Evolutionary conservation across 345 rosid genomes (phyloP), one percentile per base, ranked within the genome.

Genomic region (Salix dunnii): DNA sequence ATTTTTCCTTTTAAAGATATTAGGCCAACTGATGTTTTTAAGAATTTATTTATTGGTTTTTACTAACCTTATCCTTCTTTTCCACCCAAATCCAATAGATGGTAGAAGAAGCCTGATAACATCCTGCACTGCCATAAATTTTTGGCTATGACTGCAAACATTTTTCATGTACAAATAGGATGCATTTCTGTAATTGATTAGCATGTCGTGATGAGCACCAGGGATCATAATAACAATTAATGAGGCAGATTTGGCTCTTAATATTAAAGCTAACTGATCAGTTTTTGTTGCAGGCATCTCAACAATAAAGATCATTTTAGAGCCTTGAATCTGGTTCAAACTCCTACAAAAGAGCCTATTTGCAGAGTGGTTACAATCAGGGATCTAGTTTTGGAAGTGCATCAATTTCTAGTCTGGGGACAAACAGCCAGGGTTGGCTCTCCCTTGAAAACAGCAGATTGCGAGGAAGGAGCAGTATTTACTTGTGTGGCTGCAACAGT

Each of bases 321-420:
- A 88, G 90, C 35, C 81, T 75, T 75, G 94, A 89, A 71, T 86
- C 94, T 69, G 90, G 90, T 80, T 83, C 92, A 5, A 89, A 88
- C 83, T 82, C 93, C 74, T 88, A 84, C 31, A 82, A 80, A 79
- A 89, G 90, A 87, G 89, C 89, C 72, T 85, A 85, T 72, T 49
- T 78, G 64, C 90, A 88, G 48, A 78, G 81, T 77, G 85, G 87
- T 83, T 82, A 87, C 77, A 87, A 86, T 74, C 89, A 88, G 62
- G 91, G 89, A 21, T 78, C 90, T 78, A 83, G 76, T 78, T 88
- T 89, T 85, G 90, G 90, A 81, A 84, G 82, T 83, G 75, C 86
- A 40, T 77, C 89, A 7, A 53, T 86, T 80, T 81, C 91, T 77
- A 85, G 82, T 77, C 78, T 84, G 68, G 91, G 89, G 68, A 81